Conservation (phyloP, 768 basidiomycete genomes). For the Suillus fuscotomentosus region DNA sequence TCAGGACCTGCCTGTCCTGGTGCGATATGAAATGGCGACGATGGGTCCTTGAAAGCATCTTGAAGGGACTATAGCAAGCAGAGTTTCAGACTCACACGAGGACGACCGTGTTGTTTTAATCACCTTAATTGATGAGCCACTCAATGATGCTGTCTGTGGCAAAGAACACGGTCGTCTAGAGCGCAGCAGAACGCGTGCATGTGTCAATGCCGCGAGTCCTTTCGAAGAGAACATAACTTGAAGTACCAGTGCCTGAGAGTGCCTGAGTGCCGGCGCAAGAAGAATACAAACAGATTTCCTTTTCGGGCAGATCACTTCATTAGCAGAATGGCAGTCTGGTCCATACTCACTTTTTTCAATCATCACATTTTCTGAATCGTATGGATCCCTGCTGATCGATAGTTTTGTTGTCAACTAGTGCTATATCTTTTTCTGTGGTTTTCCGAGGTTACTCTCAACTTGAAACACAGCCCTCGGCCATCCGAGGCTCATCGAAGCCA, state of each 20-base stretch:
- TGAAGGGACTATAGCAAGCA: constrained; percentile 49
- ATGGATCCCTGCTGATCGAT: background rate
- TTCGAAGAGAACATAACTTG: background rate
- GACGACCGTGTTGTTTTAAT: background rate
- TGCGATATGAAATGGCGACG: constrained; percentile 63
- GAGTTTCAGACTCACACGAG: background rate
- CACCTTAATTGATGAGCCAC: constrained; percentile 28
- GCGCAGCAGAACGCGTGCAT: background rate
- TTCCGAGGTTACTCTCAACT: background rate
- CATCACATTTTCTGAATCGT: background rate
- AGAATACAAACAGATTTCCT: background rate
- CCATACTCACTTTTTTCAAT: background rate
- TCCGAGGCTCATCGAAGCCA: background rate
- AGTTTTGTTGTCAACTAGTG: background rate
- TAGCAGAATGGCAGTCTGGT: too few species aligned
- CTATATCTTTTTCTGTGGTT: background rate
- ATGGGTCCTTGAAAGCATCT: constrained; percentile 59
- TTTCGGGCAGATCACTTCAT: background rate
- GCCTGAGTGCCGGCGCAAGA: background rate
- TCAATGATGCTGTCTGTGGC: constrained; percentile 10
- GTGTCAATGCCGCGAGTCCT: background rate
- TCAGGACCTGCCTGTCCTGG: constrained; percentile 60
- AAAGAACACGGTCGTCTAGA: background rate
- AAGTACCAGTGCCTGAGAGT: background rate
- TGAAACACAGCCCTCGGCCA: background rate